A percentile compares a stretch with the other conserved stretches of the same genome.
phyloP scores from a whole-genome alignment of 164 flowering plant genomes.

The Kalanchoe fedtschenkoi region DNA sequence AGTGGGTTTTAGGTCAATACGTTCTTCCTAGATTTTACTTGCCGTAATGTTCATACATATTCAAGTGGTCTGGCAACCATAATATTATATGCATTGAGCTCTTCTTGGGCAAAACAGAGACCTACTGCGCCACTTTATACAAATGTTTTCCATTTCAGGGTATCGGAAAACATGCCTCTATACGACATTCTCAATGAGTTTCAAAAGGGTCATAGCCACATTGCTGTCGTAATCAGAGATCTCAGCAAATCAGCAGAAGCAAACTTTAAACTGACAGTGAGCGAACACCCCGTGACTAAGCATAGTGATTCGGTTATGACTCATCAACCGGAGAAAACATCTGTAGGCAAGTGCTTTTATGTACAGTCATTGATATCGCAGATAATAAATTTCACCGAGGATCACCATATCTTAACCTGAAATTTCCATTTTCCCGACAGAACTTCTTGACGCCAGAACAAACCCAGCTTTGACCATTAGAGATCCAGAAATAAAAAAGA shows the following conservation, averaged over 20 bases:
- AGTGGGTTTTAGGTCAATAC: background rate
- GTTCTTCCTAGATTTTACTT: too few relatives aligned
- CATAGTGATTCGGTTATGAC: constrained; percentile 14
- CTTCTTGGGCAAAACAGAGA: too few relatives aligned
- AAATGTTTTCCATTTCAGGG: constrained; percentile 32
- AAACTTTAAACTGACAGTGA: constrained; percentile 22
- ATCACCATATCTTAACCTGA: constrained; percentile 3
- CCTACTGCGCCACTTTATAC: constrained; percentile 1
- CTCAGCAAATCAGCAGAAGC: constrained; percentile 28
- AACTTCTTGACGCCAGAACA: constrained; percentile 17
- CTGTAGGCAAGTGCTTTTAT: constrained; percentile 15
- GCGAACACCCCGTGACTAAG: constrained; percentile 15
- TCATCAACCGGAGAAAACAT: constrained; percentile 9
- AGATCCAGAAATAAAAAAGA: constrained; percentile 28
- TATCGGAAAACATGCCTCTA: constrained; percentile 69
- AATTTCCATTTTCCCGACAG: constrained; percentile 12
- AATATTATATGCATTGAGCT: too few relatives aligned
- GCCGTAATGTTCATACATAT: too few relatives aligned
- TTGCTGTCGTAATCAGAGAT: constrained; percentile 73
- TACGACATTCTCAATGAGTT: constrained; percentile 90
- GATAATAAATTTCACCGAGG: constrained; percentile 10
- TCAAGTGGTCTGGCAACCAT: too few relatives aligned
- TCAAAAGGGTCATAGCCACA: constrained; percentile 90
- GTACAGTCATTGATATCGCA: background rate
- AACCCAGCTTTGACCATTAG: constrained; percentile 22